phyloP scores from a whole-genome alignment of 1,284 basidiomycete species.

The Phlebopus sp. region DNA sequence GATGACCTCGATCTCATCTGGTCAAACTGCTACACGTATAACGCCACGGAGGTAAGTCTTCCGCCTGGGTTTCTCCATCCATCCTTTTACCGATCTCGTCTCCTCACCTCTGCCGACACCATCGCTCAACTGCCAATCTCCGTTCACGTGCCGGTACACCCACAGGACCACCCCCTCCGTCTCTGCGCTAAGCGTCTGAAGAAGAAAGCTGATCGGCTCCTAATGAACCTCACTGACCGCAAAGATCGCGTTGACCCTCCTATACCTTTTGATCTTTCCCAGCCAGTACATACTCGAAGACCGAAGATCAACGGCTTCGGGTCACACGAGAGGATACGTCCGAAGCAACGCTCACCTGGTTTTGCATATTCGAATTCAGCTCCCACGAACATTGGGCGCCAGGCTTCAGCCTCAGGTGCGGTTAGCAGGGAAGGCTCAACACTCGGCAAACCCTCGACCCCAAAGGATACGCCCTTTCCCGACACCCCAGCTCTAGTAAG shows the following conservation, averaged over 20 bases:
- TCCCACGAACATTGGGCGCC: background rate
- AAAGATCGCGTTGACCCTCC: constrained; percentile 71
- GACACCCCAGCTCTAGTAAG: constrained; percentile 75
- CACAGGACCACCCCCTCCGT: constrained; percentile 72
- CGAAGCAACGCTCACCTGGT: constrained; percentile 9
- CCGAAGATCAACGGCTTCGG: constrained; percentile 30
- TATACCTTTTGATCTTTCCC: constrained; percentile 35
- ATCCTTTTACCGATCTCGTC: background rate
- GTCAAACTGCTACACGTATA: constrained; percentile 94
- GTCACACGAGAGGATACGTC: constrained; percentile 17
- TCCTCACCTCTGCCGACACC: background rate
- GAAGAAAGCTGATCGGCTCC: constrained; percentile 77
- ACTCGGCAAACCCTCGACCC: background rate
- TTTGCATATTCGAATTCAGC: constrained; percentile 9
- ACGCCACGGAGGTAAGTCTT: constrained; percentile 76
- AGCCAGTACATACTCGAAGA: constrained; percentile 20
- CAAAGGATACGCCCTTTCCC: constrained; percentile 47
- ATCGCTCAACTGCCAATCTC: background rate
- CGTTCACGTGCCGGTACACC: constrained; percentile 27
- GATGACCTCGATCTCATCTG: constrained; percentile 95
- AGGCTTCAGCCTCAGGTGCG: background rate
- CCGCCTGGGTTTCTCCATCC: background rate
- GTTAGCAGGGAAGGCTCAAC: background rate
- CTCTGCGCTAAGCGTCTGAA: constrained; percentile 74
- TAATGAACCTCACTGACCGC: constrained; percentile 86